Conservation (phyloP, 495 filamentous ascomycete species). For the Penicillium argentinense region DNA sequence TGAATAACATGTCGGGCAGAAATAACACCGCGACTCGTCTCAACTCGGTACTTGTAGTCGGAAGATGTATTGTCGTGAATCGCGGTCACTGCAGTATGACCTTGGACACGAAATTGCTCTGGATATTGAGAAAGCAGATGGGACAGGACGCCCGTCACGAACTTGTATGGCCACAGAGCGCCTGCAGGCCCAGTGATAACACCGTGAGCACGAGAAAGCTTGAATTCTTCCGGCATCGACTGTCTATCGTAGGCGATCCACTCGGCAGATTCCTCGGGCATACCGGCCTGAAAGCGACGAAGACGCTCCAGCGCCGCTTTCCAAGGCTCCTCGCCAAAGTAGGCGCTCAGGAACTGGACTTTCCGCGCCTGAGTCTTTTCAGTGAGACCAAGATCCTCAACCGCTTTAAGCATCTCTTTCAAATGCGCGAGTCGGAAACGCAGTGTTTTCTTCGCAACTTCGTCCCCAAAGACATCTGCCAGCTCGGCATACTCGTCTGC, state of each 20-base stretch:
- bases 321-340: slow-evolving; percentile 30
- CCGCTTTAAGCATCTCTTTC: slow-evolving; percentile 29
- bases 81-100: slow-evolving; percentile 63
- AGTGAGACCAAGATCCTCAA: slow-evolving; percentile 27
- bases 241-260: slow-evolving; percentile 26
- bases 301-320: slow-evolving; percentile 20
- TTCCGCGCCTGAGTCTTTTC: slow-evolving; percentile 27
- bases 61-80: slow-evolving; percentile 21
- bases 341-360: slow-evolving; percentile 33
- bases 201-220: slow-evolving; percentile 43
- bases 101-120: slow-evolving; percentile 66
- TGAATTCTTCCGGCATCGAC: slow-evolving; percentile 29
- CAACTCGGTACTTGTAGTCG: slow-evolving; percentile 34
- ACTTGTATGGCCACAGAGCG: slow-evolving; percentile 76
- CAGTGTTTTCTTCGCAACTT: slow-evolving; percentile 27
- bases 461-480: slow-evolving; percentile 20
- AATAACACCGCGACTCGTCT: slow-evolving; percentile 64
- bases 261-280: slow-evolving; percentile 31
- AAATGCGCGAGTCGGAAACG: slow-evolving; percentile 35
- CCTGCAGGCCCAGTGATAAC: slow-evolving; percentile 46
- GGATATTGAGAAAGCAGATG: slow-evolving; percentile 42
- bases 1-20: slow-evolving; percentile 62
- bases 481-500: slow-evolving; percentile 28
- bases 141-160: slow-evolving; percentile 66
- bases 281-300: slow-evolving; percentile 26